phyloP scores from a whole-genome alignment of 192 early-diverging fungal species.

The Backusella westeae region DNA sequence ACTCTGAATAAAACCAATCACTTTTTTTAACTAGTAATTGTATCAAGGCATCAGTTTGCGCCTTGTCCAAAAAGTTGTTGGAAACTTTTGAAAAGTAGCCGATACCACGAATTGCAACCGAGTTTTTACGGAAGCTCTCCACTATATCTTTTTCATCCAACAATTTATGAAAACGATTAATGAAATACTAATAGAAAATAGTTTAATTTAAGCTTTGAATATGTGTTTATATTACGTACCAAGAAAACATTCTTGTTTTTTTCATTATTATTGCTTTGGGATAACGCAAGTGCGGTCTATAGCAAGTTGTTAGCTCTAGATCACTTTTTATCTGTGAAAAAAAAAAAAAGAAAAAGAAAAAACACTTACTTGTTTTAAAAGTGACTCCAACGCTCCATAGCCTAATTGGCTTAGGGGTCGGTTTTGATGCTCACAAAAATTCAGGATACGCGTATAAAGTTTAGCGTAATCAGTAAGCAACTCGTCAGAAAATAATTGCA shows the following conservation, averaged over 20 bases:
- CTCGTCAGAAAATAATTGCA: conserved; percentile 29
- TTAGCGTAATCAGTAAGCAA: conserved; percentile 31
- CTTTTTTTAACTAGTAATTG: conserved; percentile 48
- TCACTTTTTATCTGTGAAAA: background rate
- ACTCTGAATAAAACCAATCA: conserved; percentile 54
- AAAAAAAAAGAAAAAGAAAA: background rate
- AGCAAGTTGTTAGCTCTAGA: background rate
- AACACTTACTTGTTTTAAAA: conserved; percentile 33
- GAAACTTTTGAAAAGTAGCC: conserved; percentile 66
- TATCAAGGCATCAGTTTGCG: conserved; percentile 43
- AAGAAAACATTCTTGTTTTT: background rate
- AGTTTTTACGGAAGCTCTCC: conserved; percentile 46
- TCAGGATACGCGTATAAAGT: conserved; percentile 29
- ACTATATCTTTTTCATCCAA: conserved; percentile 36
- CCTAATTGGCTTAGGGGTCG: conserved; percentile 32
- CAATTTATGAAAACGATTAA: conserved; percentile 39
- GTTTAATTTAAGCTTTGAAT: background rate
- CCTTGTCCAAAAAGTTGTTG: conserved; percentile 44
- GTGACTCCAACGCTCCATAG: conserved; percentile 35
- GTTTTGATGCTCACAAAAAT: conserved; percentile 37
- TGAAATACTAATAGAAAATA: conserved; percentile 37
- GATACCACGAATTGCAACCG: conserved; percentile 66
- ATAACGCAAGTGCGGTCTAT: background rate
- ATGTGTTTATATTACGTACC: background rate
- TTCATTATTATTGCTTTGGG: background rate